A percentile compares a stretch with the other conserved stretches of the same genome.
Evolutionary conservation across 257 asterid species (phyloP).

Genomic region (Avicennia marina): DNA sequence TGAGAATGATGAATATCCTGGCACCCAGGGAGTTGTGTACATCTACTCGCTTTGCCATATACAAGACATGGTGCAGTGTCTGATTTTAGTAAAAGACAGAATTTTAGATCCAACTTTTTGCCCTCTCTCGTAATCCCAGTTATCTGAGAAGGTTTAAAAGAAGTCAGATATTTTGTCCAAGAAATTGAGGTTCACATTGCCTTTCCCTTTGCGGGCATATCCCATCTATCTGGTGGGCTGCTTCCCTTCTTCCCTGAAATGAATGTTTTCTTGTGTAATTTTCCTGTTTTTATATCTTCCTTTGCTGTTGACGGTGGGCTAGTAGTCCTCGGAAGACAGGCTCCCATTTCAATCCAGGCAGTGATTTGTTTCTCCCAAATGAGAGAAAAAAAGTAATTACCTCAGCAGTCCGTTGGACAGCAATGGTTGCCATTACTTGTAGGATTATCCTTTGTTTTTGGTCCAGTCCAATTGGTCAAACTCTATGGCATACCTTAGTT

Average conservation of each 20-base stretch:
- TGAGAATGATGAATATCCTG: conserved; percentile 95
- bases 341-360: conserved; percentile 82
- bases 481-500: conserved; percentile 83
- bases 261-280: too few relatives aligned
- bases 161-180: conserved; percentile 49
- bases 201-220: conserved; percentile 87
- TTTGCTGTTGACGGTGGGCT: conserved; percentile 57
- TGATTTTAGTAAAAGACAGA: too few relatives aligned
- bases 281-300: background rate
- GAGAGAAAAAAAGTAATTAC: conserved; percentile 81
- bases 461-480: conserved; percentile 73
- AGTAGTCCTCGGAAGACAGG: conserved; percentile 93
- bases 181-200: conserved; percentile 76
- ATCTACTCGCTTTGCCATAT: background rate
- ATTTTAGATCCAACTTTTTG: too few relatives aligned
- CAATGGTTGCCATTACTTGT: conserved; percentile 78
- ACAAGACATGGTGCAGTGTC: background rate
- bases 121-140: conserved; percentile 25
- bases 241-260: too few relatives aligned
- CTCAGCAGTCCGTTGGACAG: conserved; percentile 80
- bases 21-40: conserved; percentile 74
- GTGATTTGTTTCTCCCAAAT: conserved; percentile 75
- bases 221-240: conserved; percentile 72
- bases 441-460: conserved; percentile 67
- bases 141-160: conserved; percentile 56